Conservation (phyloP, 305 asterid species). For the Plantago rigida region DNA sequence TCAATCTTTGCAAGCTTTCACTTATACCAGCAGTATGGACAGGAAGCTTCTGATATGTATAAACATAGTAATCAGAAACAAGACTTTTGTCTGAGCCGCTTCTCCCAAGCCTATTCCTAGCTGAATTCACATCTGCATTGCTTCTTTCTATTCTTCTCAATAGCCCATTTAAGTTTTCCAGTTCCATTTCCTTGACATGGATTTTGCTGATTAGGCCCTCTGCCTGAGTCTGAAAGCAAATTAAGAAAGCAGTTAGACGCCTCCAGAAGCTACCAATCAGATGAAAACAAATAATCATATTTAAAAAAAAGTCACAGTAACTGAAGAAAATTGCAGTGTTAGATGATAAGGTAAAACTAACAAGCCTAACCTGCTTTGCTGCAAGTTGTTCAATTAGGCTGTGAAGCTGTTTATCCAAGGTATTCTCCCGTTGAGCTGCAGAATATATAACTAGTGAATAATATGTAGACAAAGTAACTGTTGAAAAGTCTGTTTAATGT, state of each 20-base stretch:
- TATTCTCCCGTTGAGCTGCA: conserved; percentile 84
- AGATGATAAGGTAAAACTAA: background rate
- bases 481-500: background rate
- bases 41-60: conserved; percentile 55
- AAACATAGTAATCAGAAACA: conserved; percentile 38
- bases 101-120: conserved; percentile 65
- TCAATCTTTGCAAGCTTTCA: conserved; percentile 63
- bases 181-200: conserved; percentile 61
- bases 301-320: too few relatives aligned
- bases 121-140: conserved; percentile 38
- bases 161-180: conserved; percentile 60
- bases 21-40: conserved; percentile 41
- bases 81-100: conserved; percentile 40
- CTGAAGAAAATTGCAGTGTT: too few relatives aligned
- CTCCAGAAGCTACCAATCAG: background rate
- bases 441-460: conserved; percentile 11
- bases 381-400: conserved; percentile 87
- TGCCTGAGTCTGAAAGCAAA: conserved; percentile 61
- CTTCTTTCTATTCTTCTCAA: conserved; percentile 50
- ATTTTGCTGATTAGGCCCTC: conserved; percentile 62
- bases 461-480: background rate
- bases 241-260: conserved; percentile 1
- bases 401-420: conserved; percentile 87
- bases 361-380: conserved; percentile 54
- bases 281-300: background rate